These are phyloP conservation scores for Paraconiothyrium brasiliense DNA, from an alignment of 2,329 filamentous ascomycete genomes.

Conservation along the genomic window DNA sequence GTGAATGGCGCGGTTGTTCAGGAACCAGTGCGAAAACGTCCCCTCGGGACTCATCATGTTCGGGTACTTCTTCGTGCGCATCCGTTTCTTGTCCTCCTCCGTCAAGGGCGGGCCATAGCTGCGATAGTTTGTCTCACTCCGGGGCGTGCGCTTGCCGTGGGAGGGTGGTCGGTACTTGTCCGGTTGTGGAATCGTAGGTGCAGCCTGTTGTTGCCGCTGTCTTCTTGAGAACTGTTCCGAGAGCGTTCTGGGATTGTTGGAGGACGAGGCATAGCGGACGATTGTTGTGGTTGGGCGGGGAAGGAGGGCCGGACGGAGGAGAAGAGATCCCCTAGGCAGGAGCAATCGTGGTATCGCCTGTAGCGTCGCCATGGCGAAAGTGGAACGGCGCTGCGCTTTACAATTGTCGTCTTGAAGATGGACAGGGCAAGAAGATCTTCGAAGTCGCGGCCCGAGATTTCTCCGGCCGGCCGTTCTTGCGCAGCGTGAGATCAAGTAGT, in stretches of 20 bases:
- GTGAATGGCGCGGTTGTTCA: slow-evolving; percentile 80
- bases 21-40: slow-evolving; percentile 84
- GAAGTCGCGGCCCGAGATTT: slow-evolving; percentile 24
- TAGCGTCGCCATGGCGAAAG: slow-evolving; percentile 42
- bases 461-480: neutral
- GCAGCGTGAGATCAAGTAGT: neutral
- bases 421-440: slow-evolving; percentile 17
- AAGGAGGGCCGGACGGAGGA: slow-evolving; percentile 35
- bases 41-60: slow-evolving; percentile 87
- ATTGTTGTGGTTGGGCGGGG: slow-evolving; percentile 24
- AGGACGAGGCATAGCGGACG: slow-evolving; percentile 46
- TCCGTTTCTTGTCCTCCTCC: slow-evolving; percentile 70
- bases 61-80: slow-evolving; percentile 79
- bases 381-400: slow-evolving; percentile 24
- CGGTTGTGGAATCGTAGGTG: slow-evolving; percentile 78
- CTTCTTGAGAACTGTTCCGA: slow-evolving; percentile 42
- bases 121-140: slow-evolving; percentile 63
- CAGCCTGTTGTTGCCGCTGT: slow-evolving; percentile 48
- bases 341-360: slow-evolving; percentile 49
- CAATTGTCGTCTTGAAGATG: slow-evolving; percentile 27
- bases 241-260: slow-evolving; percentile 33
- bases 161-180: slow-evolving; percentile 92
- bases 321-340: slow-evolving; percentile 36
- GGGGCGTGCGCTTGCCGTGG: slow-evolving; percentile 75
- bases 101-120: slow-evolving; percentile 80